Evolutionary conservation across 352 stramenopile genomes (phyloP).

Genomic region (Phytophthora pini): DNA sequence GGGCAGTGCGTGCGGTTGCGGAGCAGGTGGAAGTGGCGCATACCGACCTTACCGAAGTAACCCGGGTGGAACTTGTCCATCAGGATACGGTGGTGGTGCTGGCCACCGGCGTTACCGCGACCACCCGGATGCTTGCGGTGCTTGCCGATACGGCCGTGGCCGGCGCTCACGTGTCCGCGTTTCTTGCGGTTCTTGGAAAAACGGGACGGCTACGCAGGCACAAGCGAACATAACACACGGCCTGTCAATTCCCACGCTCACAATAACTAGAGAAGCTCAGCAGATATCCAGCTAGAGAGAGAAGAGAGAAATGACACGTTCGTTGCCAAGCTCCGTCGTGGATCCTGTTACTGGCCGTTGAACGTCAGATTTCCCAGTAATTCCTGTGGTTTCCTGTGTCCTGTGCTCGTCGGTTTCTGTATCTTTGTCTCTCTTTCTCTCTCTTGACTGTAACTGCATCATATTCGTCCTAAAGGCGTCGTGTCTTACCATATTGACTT

Average conservation of each 20-base stretch:
- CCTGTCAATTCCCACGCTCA: slow-evolving; percentile 44
- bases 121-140: slow-evolving; percentile 99
- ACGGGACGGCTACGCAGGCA: slow-evolving; percentile 77
- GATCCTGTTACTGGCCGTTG: not conserved
- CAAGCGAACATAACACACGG: slow-evolving; percentile 59
- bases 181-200: slow-evolving; percentile 99
- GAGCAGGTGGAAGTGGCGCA: slow-evolving; percentile 99
- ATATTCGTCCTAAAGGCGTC: slow-evolving; percentile 11
- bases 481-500: slow-evolving; percentile 90
- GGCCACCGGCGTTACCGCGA: slow-evolving; percentile 99
- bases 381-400: slow-evolving; percentile 3
- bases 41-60: slow-evolving; percentile 99
- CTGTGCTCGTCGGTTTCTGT: not conserved
- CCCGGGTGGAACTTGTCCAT: slow-evolving; percentile 99
- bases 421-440: not conserved
- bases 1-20: slow-evolving; percentile 97
- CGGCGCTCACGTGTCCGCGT: slow-evolving; percentile 98
- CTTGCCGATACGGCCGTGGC: slow-evolving; percentile 99
- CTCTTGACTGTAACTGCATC: not conserved
- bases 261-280: not conserved
- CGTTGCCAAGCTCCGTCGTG: not conserved
- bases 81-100: slow-evolving; percentile 99
- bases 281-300: slow-evolving; percentile 1
- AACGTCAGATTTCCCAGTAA: too few relatives aligned
- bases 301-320: not conserved